Evolutionary conservation across 176 grass and related monocot species (phyloP).

Genomic region (Aegilops sharonensis): DNA sequence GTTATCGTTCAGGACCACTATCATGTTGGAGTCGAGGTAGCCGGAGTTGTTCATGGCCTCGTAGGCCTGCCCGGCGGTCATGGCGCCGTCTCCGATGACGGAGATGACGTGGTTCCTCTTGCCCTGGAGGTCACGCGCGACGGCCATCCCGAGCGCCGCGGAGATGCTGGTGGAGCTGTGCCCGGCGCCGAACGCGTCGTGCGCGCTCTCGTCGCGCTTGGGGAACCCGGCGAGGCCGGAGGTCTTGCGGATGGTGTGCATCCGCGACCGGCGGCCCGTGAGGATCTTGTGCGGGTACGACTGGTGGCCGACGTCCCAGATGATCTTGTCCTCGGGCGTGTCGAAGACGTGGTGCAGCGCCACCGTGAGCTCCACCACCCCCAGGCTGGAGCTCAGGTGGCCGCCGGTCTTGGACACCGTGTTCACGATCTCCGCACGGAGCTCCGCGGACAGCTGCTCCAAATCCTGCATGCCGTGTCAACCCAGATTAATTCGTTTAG

Average conservation of each 20-base stretch:
- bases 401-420: slow-evolving; percentile 71
- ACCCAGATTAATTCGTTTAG: background rate
- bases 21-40: slow-evolving; percentile 85
- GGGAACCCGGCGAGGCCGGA: slow-evolving; percentile 93
- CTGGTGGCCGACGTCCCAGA: slow-evolving; percentile 99
- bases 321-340: slow-evolving; percentile 85
- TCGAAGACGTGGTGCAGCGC: slow-evolving; percentile 94
- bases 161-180: slow-evolving; percentile 98
- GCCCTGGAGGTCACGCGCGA: slow-evolving; percentile 72
- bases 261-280: slow-evolving; percentile 77
- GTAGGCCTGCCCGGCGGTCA: slow-evolving; percentile 95
- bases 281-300: slow-evolving; percentile 96
- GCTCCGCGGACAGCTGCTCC: slow-evolving; percentile 83
- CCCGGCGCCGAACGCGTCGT: slow-evolving; percentile 87
- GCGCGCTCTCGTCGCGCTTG: slow-evolving; percentile 89
- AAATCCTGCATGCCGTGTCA: slow-evolving; percentile 48
- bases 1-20: slow-evolving; percentile 93
- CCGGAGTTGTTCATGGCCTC: slow-evolving; percentile 98
- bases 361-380: slow-evolving; percentile 83
- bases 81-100: slow-evolving; percentile 93
- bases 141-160: slow-evolving; percentile 91
- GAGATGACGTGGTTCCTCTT: slow-evolving; percentile 82
- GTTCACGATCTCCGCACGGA: slow-evolving; percentile 76
- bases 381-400: slow-evolving; percentile 79
- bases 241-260: slow-evolving; percentile 87